Evolutionary conservation across 139 green algal genomes (phyloP), one percentile per base, ranked within the genome.

Genomic region (Chlamydomonas applanata): DNA sequence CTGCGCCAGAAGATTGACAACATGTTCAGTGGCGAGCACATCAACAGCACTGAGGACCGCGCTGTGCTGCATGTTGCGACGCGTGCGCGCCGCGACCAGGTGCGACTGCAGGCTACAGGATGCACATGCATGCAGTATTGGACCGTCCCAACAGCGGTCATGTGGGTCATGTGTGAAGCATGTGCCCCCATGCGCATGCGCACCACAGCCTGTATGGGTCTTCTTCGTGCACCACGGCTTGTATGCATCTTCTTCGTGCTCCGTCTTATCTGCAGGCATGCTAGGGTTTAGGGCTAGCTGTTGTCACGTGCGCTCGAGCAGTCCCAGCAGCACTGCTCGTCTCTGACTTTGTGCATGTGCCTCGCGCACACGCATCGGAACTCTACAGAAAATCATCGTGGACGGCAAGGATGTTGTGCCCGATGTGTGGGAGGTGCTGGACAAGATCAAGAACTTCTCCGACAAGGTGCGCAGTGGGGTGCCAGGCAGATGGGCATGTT

Each of bases 391-490:
- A 54, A 95, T 98, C 33, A 85, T 86, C 14, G 88, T 91, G 1
- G 89, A 94, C 24, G 94, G 94, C 64, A 83, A 87, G 46, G 90
- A 99, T 78, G 93, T 98, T n/a, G 96, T 98, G 30, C 91, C 91
- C 20, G 92, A 97, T n/a, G 95, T 99, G 65, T 96, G 90, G 89
- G 90, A 91, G 44, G 96, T 99, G 64, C 91, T 99, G 46, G 96
- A 99, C 78, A 97, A 97, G 83, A 99, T 99, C 90, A 97, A 98
- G 86, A 80, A 45, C 17, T 99, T 99, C 82, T 86, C 75, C 2
- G 90, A 97, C 57, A 91, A 92, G 73, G 94, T 97, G 34, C n/a
- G n/a, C n/a, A n/a, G n/a, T n/a, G n/a, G n/a, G n/a, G n/a, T n/a
- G n/a, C n/a, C n/a, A n/a, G n/a, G 40, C 40, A 49, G 40, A 49